Percentiles rank a stretch among this genome's conserved stretches.
Conservation (phyloP, 345 rosid species). For the Raphanus sativus region DNA sequence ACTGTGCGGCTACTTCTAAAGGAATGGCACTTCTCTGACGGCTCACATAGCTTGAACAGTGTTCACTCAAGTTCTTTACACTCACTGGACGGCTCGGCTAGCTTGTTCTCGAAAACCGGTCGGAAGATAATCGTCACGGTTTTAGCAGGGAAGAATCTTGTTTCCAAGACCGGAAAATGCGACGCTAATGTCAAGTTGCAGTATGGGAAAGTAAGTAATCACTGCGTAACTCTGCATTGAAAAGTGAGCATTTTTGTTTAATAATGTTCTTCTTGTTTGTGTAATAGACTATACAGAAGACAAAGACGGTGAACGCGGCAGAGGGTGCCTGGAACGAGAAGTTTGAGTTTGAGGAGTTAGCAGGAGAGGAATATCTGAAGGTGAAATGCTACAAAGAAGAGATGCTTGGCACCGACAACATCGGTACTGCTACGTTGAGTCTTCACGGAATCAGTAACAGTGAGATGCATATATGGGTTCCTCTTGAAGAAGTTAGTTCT, state of each 20-base stretch:
- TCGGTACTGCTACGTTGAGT: slow-evolving; percentile 83
- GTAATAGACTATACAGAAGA: slow-evolving; percentile 53
- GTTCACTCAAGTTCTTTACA: slow-evolving; percentile 43
- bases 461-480: slow-evolving; percentile 71
- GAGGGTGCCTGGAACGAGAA: slow-evolving; percentile 70
- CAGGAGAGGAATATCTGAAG: slow-evolving; percentile 72
- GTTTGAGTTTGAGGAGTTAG: slow-evolving; percentile 87
- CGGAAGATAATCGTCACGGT: slow-evolving; percentile 63
- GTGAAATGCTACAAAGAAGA: slow-evolving; percentile 77
- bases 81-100: slow-evolving; percentile 57
- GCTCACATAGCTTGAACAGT: slow-evolving; percentile 68
- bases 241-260: neutral
- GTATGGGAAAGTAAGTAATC: slow-evolving; percentile 70
- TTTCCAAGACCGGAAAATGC: slow-evolving; percentile 58
- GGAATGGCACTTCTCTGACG: slow-evolving; percentile 97
- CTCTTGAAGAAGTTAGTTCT: slow-evolving; percentile 83
- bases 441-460: slow-evolving; percentile 83
- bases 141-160: slow-evolving; percentile 68
- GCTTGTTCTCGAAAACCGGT: slow-evolving; percentile 62
- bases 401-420: slow-evolving; percentile 71
- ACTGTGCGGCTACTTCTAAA: slow-evolving; percentile 71
- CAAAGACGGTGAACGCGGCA: slow-evolving; percentile 54
- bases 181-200: slow-evolving; percentile 83
- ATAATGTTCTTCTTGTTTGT: neutral
- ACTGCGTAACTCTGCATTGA: neutral